Conservation (phyloP, 2,329 filamentous ascomycete species). For the Lasiodiplodia gonubiensis region DNA sequence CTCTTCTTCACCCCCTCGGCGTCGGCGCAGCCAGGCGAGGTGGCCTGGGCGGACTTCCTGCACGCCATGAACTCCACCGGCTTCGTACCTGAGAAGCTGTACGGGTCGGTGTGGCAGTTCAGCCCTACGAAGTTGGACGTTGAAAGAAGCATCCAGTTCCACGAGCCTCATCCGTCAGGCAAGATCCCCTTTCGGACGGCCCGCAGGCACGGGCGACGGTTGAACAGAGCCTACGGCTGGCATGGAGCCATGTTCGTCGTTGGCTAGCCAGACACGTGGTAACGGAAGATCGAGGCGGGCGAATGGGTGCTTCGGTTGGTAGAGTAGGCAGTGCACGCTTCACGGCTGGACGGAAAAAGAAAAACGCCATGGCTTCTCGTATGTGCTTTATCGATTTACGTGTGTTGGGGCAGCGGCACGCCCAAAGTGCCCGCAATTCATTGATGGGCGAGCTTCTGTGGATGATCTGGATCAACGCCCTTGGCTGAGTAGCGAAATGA, state of each 20-base stretch:
- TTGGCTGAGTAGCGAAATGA: conserved; percentile 22
- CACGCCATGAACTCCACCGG: conserved; percentile 58
- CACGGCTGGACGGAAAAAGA: background rate
- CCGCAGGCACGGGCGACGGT: conserved; percentile 55
- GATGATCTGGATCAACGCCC: conserved; percentile 23
- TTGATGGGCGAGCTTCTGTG: conserved; percentile 2
- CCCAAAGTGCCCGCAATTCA: conserved; percentile 7
- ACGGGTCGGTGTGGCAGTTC: conserved; percentile 68
- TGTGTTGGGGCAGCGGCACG: background rate
- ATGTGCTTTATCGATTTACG: conserved; percentile 25
- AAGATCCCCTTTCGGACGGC: conserved; percentile 59
- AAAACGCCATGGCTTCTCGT: conserved; percentile 8
- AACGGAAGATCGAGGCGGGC: conserved; percentile 8
- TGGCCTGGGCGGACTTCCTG: conserved; percentile 61
- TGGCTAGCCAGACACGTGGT: conserved; percentile 15
- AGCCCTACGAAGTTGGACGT: conserved; percentile 50
- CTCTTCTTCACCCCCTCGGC: conserved; percentile 49
- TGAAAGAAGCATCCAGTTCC: conserved; percentile 62
- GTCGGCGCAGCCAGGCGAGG: conserved; percentile 52
- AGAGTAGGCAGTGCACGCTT: background rate
- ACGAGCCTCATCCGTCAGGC: conserved; percentile 62
- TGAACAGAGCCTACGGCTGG: conserved; percentile 61
- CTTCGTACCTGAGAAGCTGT: conserved; percentile 62
- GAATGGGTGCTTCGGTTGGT: background rate
- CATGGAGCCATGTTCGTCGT: conserved; percentile 50